Base-by-base conservation (phyloP, 257 asterid genomes). In the Asclepias syriaca region DNA sequence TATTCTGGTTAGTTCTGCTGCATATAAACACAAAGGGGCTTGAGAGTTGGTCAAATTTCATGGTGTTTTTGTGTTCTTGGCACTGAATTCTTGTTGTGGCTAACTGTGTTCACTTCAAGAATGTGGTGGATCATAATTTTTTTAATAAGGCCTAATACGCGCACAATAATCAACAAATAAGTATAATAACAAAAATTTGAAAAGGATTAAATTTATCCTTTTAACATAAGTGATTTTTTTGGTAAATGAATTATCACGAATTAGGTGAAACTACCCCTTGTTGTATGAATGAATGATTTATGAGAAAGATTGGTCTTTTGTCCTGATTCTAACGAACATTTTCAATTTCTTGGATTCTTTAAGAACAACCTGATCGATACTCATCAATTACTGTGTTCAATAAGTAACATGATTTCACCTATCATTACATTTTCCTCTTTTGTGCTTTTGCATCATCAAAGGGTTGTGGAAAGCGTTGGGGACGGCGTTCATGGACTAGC, bases 391-490 rank as follows among this genome's bases (percentile, higher is more conserved):
- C 12, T 58, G 11, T 8, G 4, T 69, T 68, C 37, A 40, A 18
- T 2, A 78, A 9, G 39, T 51, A 24, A 27, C 34, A 43, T 80
- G 40, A 65, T 59, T 68, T 16, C 34, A 8, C 16, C 12, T 49
- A 15, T 18, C 46, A 78, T 75, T 68, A 66, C 60, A 34, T 57
- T 70, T 43, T 43, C 10, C 6, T 43, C 9, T 43, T 77, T 21
- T 21, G 72, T 57, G 64, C 72, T 49, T 70, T 19, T 81, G 32
- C 57, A 24, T 55, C 39, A 34, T 73, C 51, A 22, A 22, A 94
- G 98, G 78, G 75, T 90, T 37, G 85, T 95, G 2, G 99, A 95
- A 87, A 95, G 97, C 78, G 82, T 88, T 61, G 99, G 97, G 24
- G 90, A 89, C 29, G 83, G 80, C 21, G 97, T 91, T 14, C 66